Base-by-base conservation (phyloP, 2,329 filamentous ascomycete genomes). In the Dactylonectria estremocensis region DNA sequence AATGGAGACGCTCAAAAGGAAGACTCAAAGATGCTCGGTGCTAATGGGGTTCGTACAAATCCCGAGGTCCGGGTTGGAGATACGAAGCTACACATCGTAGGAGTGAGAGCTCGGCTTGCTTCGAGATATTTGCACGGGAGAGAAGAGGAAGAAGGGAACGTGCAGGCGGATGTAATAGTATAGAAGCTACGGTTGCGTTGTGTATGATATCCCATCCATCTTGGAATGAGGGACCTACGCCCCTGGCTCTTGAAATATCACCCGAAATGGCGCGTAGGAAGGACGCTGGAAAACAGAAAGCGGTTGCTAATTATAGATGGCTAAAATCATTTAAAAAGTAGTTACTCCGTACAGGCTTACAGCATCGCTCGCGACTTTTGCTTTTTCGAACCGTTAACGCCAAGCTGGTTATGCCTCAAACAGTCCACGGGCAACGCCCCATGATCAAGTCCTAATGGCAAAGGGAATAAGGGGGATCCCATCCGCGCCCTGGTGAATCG, bases 121-220 rank as follows among this genome's bases (percentile, higher is more conserved):
- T 24, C 14, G 2, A 33, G 55, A 37, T 37, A 37, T 35, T 52
- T 50, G 55, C 9, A 14, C 49, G 54, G 24, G 40, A n/a, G 37
- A 40, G 7, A 33, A 24, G 48, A 18, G n/a, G 14, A 46, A 60
- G 60, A 60, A 66, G 33, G 53, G 46, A 61, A 43, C 48, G 50
- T 55, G 53, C 59, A 62, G 61, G 53, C 18, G 55, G 40, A 48
- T 66, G 64, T 67, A 65, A 67, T 72, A 75, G 69, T 75, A 75
- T 67, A 70, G 71, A 70, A 73, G 58, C 67, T 71, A 66, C 64
- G 35, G 61, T 64, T 53, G 66, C 31, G 58, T 65, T 74, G 67
- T 74, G 67, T 67, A 75, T 68, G 52, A 70, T 67, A 53, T 60
- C 64, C 64, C 43, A 56, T 60, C 55, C 49, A 53, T 54, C 20